Evolutionary conservation across 129 eudicot genomes (phyloP).

Genomic region (Pulicaria dysenterica): DNA sequence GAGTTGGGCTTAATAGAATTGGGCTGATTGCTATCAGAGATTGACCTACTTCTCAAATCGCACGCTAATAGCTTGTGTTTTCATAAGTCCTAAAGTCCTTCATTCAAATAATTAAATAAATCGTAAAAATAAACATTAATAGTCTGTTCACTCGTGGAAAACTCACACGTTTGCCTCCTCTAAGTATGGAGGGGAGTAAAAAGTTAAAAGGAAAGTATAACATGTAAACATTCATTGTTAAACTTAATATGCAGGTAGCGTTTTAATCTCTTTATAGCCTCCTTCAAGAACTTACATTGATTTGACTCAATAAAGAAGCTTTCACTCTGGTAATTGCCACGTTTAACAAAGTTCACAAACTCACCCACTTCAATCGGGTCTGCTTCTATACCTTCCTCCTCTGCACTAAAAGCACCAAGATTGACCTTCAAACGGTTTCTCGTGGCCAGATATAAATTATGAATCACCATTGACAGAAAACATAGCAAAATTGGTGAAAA

Average conservation of each 20-base stretch:
- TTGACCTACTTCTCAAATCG: too few species aligned
- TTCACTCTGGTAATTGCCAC: constrained; percentile 75
- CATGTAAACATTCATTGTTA: not conserved
- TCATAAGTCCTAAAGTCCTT: not conserved
- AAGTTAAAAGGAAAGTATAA: too few species aligned
- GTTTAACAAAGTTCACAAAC: constrained; percentile 68
- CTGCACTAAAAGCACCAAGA: constrained; percentile 65
- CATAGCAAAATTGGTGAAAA: not conserved
- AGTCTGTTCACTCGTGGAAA: too few species aligned
- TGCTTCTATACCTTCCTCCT: constrained; percentile 83
- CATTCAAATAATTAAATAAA: not conserved
- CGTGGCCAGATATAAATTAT: not conserved
- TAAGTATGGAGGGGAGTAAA: not conserved
- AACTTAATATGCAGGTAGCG: not conserved
- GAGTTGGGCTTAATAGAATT: too few species aligned
- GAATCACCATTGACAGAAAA: constrained; percentile 7
- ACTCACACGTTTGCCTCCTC: constrained; percentile 4
- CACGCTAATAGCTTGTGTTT: too few species aligned
- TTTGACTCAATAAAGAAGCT: constrained; percentile 76
- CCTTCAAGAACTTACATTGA: constrained; percentile 66
- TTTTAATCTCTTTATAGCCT: constrained; percentile 3
- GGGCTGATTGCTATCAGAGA: too few species aligned
- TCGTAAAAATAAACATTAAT: too few species aligned
- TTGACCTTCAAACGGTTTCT: constrained; percentile 16
- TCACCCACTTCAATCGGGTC: constrained; percentile 71